Evolutionary conservation across 2,329 filamentous ascomycete genomes (phyloP).

Genomic region (Aspergillus chevalieri): DNA sequence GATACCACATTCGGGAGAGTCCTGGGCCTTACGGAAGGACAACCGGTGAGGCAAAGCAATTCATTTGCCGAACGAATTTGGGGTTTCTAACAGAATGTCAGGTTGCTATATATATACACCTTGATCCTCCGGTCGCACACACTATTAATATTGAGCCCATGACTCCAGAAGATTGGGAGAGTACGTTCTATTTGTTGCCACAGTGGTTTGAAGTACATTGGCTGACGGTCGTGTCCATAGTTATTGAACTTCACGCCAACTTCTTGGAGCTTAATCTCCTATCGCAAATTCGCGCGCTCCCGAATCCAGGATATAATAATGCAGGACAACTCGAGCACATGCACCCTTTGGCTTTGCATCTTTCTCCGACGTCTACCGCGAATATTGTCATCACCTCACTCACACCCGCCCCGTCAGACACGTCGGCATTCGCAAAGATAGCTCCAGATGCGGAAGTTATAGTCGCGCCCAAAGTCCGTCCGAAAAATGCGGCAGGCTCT

Average conservation of each 20-base stretch:
- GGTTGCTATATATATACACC: constrained; percentile 63
- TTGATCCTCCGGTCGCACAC: constrained; percentile 85
- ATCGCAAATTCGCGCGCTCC: constrained; percentile 85
- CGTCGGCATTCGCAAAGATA: constrained; percentile 80
- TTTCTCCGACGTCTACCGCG: constrained; percentile 91
- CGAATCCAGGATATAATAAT: constrained; percentile 68
- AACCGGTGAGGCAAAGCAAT: constrained; percentile 55
- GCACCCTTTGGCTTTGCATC: constrained; percentile 82
- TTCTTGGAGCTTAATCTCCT: constrained; percentile 93
- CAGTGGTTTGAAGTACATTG: background rate
- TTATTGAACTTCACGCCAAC: constrained; percentile 93
- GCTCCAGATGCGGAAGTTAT: constrained; percentile 93
- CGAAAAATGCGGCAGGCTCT: constrained; percentile 57
- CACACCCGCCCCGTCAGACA: constrained; percentile 63
- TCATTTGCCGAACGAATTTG: constrained; percentile 25
- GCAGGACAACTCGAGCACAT: constrained; percentile 49
- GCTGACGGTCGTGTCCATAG: constrained; percentile 25
- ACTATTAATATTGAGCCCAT: constrained; percentile 95
- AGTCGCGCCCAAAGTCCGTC: constrained; percentile 84
- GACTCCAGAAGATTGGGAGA: constrained; percentile 96
- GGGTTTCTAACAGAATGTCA: constrained; percentile 30
- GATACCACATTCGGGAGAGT: constrained; percentile 77
- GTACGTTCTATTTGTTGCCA: constrained; percentile 31
- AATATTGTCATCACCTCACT: constrained; percentile 82
- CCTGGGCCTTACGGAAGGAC: constrained; percentile 71